A percentile compares a stretch with the other conserved stretches of the same genome.
Evolutionary conservation across 805 yeast species (phyloP).

Genomic region (Isabelozyma heimii): DNA sequence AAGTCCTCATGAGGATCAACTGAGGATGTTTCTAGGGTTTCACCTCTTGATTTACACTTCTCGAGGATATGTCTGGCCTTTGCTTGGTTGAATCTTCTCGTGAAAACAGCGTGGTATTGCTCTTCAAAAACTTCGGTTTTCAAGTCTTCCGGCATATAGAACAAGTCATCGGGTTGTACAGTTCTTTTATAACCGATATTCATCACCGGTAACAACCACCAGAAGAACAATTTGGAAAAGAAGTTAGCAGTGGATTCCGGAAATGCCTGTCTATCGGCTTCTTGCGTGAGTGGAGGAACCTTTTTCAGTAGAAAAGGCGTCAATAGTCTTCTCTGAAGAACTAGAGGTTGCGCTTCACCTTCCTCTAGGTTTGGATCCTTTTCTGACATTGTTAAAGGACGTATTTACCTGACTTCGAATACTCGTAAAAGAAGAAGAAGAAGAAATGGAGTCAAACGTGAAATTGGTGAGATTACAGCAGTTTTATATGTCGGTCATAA

Average conservation of each 20-base stretch:
- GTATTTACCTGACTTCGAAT: too few relatives aligned
- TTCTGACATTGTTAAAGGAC: not conserved
- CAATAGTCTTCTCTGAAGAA: slow-evolving; percentile 31
- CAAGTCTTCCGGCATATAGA: slow-evolving; percentile 28
- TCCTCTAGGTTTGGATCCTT: not conserved
- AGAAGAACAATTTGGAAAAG: slow-evolving; percentile 47
- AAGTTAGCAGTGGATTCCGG: slow-evolving; percentile 41
- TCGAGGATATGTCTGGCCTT: slow-evolving; percentile 15
- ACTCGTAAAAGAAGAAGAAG: too few relatives aligned
- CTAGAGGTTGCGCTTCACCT: slow-evolving; percentile 3
- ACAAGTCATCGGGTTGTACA: slow-evolving; percentile 62
- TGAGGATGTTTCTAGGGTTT: slow-evolving; percentile 16
- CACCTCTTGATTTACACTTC: slow-evolving; percentile 27
- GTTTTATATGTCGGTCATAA: too few relatives aligned
- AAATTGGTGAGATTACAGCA: too few relatives aligned
- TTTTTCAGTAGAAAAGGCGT: slow-evolving; percentile 31
- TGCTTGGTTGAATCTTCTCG: slow-evolving; percentile 18
- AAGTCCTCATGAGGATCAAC: slow-evolving; percentile 24
- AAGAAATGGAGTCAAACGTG: too few relatives aligned
- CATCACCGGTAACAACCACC: slow-evolving; percentile 70
- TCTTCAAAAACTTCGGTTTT: slow-evolving; percentile 31
- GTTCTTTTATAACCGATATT: slow-evolving; percentile 71
- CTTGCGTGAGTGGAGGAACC: slow-evolving; percentile 53
- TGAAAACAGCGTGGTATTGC: slow-evolving; percentile 19
- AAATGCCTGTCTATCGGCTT: slow-evolving; percentile 46